Conservation (phyloP, 2,329 filamentous ascomycete species). For the Colletotrichum plurivorum region DNA sequence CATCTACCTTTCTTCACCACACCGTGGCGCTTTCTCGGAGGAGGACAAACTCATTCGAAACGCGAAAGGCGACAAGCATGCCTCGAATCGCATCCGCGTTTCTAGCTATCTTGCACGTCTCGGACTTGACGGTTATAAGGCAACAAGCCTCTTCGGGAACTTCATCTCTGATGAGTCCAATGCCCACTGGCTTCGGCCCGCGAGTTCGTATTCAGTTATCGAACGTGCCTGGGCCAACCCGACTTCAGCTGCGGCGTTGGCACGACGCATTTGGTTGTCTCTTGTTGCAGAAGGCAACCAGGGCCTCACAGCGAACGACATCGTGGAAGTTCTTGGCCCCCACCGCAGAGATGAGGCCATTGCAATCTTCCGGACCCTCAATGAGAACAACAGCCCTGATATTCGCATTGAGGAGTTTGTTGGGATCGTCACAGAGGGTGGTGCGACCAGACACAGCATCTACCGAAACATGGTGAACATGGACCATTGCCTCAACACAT, state of each 20-base stretch:
- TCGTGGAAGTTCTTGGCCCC: constrained; percentile 46
- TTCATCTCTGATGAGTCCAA: constrained; percentile 44
- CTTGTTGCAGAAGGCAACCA: constrained; percentile 44
- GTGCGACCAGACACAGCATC: constrained; percentile 45
- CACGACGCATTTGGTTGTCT: constrained; percentile 48
- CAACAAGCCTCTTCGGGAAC: constrained; percentile 47
- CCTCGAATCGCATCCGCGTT: constrained; percentile 43
- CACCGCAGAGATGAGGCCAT: constrained; percentile 44
- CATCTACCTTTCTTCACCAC: constrained; percentile 43
- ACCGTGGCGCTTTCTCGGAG: constrained; percentile 41
- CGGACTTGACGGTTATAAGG: constrained; percentile 45
- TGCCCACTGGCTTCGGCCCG: constrained; percentile 46
- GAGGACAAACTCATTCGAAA: constrained; percentile 46
- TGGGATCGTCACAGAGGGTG: constrained; percentile 46
- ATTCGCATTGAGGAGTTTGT: constrained; percentile 48
- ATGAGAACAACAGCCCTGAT: constrained; percentile 45
- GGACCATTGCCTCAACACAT: constrained; percentile 49
- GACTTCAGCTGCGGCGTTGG: constrained; percentile 45
- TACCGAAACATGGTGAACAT: constrained; percentile 46
- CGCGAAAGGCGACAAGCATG: constrained; percentile 44
- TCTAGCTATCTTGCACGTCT: constrained; percentile 45
- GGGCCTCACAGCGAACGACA: constrained; percentile 42
- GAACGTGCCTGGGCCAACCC: constrained; percentile 47
- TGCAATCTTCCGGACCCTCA: constrained; percentile 41
- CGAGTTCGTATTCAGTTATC: constrained; percentile 45